Evolutionary conservation across 75 land plant genomes (phyloP).

Genomic region (Adiantum capillusveneris): DNA sequence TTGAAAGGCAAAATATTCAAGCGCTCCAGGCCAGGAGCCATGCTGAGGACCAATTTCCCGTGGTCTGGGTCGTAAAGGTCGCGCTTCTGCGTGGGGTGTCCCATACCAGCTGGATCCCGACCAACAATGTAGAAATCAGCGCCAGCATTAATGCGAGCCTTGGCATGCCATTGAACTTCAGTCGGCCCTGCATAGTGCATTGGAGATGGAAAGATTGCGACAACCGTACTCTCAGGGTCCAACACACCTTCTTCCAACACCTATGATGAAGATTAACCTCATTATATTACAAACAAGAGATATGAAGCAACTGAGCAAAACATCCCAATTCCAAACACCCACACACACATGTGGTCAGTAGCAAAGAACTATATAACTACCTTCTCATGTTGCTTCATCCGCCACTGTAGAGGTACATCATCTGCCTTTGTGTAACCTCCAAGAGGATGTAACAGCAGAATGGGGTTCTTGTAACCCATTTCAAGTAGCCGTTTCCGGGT

Average conservation of each 20-base stretch:
- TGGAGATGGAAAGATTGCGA: constrained; percentile 93
- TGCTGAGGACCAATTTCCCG: constrained; percentile 94
- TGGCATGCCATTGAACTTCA: constrained; percentile 99
- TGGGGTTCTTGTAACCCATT: constrained; percentile 95
- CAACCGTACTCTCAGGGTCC: constrained; percentile 90
- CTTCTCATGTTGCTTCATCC: constrained; percentile 98
- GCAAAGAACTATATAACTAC: constrained; percentile 13
- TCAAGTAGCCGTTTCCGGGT: constrained; percentile 82
- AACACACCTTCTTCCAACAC: constrained; percentile 60
- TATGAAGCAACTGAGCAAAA: too few species aligned
- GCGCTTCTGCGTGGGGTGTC: constrained; percentile 84
- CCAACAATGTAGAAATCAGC: constrained; percentile 97
- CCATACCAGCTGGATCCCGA: constrained; percentile 98
- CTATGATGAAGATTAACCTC: neutral
- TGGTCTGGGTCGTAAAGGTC: constrained; percentile 98
- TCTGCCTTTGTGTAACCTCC: constrained; percentile 96
- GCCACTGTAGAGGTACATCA: constrained; percentile 88
- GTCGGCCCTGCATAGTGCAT: constrained; percentile 99
- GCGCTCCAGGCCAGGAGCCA: constrained; percentile 94
- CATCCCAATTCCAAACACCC: too few species aligned
- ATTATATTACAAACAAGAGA: too few species aligned
- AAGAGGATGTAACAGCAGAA: constrained; percentile 86
- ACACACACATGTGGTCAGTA: too few species aligned
- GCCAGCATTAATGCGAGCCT: constrained; percentile 90
- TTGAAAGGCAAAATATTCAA: constrained; percentile 86